phyloP scores from a whole-genome alignment of 768 basidiomycete genomes.

The Hericium rajendrae region DNA sequence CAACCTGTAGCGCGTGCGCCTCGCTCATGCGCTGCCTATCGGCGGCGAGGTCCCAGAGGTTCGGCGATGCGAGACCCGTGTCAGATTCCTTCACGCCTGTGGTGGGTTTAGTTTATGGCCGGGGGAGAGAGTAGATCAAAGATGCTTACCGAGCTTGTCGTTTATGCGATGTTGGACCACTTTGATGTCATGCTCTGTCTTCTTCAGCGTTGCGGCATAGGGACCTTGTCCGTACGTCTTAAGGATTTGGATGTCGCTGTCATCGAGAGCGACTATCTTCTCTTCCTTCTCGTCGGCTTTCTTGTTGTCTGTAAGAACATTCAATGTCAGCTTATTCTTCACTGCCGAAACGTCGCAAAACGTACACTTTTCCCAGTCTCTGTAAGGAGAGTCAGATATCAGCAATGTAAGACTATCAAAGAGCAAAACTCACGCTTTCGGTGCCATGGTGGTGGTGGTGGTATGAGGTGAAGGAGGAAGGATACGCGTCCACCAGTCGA shows the following conservation, averaged over 20 bases:
- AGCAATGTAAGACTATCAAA: background rate
- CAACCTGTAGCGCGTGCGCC: constrained; percentile 93
- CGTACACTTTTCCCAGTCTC: constrained; percentile 98
- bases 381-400: constrained; percentile 23
- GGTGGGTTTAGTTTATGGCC: background rate
- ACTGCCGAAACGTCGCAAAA: constrained; percentile 4
- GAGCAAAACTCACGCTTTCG: constrained; percentile 75
- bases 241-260: constrained; percentile 97
- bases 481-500: no score
- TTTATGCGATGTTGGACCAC: constrained; percentile 96
- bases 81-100: constrained; percentile 95
- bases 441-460: constrained; percentile 56
- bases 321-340: constrained; percentile 1
- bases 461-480: constrained; percentile 15
- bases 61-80: constrained; percentile 93
- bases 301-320: constrained; percentile 59
- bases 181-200: constrained; percentile 85
- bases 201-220: constrained; percentile 82
- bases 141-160: constrained; percentile 78
- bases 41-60: constrained; percentile 93
- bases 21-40: constrained; percentile 86
- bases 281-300: constrained; percentile 80
- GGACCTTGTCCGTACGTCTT: constrained; percentile 99
- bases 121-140: background rate
- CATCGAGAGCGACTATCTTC: constrained; percentile 82